Base-by-base conservation (phyloP, 148 eudicot species). In the Camellia sinensis region DNA sequence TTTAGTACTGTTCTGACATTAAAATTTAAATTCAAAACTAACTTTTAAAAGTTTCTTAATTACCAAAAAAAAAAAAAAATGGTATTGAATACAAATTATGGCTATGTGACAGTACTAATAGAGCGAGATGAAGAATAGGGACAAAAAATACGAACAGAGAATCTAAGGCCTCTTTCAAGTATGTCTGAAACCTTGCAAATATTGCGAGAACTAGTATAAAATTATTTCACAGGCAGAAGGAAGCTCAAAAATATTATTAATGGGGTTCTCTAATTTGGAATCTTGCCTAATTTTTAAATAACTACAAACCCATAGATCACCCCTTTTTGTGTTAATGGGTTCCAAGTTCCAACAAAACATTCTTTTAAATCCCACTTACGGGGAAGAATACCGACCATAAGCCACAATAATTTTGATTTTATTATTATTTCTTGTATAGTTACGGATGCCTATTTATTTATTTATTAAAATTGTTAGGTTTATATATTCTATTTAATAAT, bases 311-410 rank as follows among this genome's bases (percentile, higher is more conserved):
- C 15, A 52, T 14, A 57, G 11, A 56, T 71, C 48, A 56, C 37
- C 41, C 68, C 15, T 61, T 52, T 29, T 66, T 37, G 21, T 22
- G 59, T 8, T 45, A 65, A 67, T 13, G 65, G 64, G 48, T 64
- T 66, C 63, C 50, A 52, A 78, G 18, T 29, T 29, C 37, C 37
- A 29, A 29, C 6, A 13, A 63, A 15, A 21, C 21, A 37, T 78
- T 66, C 63, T 67, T 53, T 17, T 52, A 52, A 48, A 66, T n/a
- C 65, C 54, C 78, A 45, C 54, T 46, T 46, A 46, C 22, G 7
- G 19, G 70, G 67, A 62, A 62, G 79, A 63, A 64, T 14, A 76
- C 45, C 15, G 67, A 63, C 9, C 50, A 22, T 65, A 62, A 45
- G 69, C 59, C 43, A 44, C 12, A 41, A 14, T 64, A 52, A 50